Percentiles rank a stretch among this genome's conserved stretches.
Conservation (phyloP, 2,329 filamentous ascomycete genomes). For the Paramyrothecium sp. region DNA sequence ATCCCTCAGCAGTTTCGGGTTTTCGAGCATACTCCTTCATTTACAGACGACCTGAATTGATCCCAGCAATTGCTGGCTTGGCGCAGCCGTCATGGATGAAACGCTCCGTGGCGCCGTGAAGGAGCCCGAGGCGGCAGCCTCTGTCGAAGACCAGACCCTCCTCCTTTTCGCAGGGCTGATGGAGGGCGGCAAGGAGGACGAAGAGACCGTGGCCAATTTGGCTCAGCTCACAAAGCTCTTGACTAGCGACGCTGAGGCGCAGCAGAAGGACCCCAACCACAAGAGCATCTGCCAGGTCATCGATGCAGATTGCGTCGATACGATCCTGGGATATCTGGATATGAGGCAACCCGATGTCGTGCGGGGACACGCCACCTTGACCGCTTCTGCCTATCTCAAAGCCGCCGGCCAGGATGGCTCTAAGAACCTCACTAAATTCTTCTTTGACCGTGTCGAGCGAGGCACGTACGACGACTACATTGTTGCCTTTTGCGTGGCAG, state of each 20-base stretch:
- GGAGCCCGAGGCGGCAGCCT: conserved; percentile 27
- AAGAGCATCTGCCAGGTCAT: conserved; percentile 60
- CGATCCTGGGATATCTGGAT: conserved; percentile 82
- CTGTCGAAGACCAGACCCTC: conserved; percentile 63
- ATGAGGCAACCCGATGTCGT: conserved; percentile 73
- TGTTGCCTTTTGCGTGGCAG: conserved; percentile 88
- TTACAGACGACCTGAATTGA: too few relatives aligned
- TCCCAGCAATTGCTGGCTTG: too few relatives aligned
- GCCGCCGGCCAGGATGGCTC: conserved; percentile 70
- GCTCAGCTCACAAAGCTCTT: conserved; percentile 59
- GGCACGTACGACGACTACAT: conserved; percentile 87
- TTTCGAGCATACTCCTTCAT: too few relatives aligned
- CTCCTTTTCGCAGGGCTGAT: conserved; percentile 85
- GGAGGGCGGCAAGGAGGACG: conserved; percentile 84
- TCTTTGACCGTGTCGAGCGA: conserved; percentile 68
- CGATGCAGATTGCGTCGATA: conserved; percentile 76
- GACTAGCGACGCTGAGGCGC: conserved; percentile 49
- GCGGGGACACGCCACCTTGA: conserved; percentile 77
- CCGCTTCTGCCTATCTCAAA: conserved; percentile 81
- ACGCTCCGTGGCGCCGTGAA: conserved; percentile 19
- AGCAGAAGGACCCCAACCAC: conserved; percentile 38
- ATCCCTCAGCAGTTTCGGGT: too few relatives aligned
- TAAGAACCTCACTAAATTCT: conserved; percentile 69
- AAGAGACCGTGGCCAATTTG: conserved; percentile 62
- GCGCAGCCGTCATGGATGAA: not conserved